A percentile compares a stretch with the other conserved stretches of the same genome.
These are phyloP conservation scores for Xylaria sp. DNA, from an alignment of 2,329 filamentous ascomycete species.

Conservation along the genomic window DNA sequence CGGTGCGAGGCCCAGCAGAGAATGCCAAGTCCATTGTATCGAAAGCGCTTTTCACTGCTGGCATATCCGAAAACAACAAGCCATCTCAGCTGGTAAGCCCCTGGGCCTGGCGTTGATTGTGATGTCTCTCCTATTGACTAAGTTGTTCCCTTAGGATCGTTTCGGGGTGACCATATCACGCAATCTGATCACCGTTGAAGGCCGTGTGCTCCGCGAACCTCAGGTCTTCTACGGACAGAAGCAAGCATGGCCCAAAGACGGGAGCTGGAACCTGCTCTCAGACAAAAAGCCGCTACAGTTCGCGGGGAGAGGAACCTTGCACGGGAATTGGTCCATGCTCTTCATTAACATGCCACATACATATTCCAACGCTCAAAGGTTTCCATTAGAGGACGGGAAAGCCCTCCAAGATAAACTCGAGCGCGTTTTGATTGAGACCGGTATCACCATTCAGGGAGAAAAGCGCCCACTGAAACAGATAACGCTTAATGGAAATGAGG, in stretches of 20 bases:
- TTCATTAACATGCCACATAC: slow-evolving; percentile 5
- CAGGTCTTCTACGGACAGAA: slow-evolving; percentile 13
- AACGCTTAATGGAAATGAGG: neutral
- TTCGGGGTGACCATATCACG: slow-evolving; percentile 55
- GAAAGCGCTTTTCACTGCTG: slow-evolving; percentile 60
- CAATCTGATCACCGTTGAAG: slow-evolving; percentile 26
- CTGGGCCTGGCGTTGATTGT: neutral
- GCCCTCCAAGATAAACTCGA: neutral
- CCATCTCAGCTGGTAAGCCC: slow-evolving; percentile 18
- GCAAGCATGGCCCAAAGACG: neutral
- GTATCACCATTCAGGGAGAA: neutral
- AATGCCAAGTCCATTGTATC: slow-evolving; percentile 67
- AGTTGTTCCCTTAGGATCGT: slow-evolving; percentile 45
- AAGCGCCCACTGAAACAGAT: neutral
- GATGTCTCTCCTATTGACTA: neutral
- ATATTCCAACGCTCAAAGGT: neutral
- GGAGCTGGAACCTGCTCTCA: slow-evolving; percentile 32
- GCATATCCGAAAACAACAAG: slow-evolving; percentile 53
- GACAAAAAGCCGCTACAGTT: neutral
- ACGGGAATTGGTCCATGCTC: neutral
- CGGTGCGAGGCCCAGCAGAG: slow-evolving; percentile 63
- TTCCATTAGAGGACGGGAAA: neutral
- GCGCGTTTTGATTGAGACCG: neutral
- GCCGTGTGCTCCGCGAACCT: slow-evolving; percentile 22
- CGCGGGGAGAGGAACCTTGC: neutral